phyloP scores from a whole-genome alignment of 164 flowering plant genomes.

The Magnolia officinalis region DNA sequence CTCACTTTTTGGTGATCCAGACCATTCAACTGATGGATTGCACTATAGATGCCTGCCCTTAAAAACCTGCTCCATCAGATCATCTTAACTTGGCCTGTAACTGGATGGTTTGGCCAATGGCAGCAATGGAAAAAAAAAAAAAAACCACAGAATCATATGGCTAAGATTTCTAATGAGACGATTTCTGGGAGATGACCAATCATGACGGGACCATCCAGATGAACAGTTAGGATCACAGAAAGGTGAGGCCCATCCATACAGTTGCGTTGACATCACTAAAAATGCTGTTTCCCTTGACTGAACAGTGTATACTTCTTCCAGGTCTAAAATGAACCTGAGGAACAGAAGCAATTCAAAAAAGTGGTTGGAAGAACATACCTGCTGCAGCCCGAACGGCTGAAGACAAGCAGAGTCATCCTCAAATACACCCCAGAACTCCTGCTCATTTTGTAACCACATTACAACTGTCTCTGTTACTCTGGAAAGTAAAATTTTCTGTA shows the following conservation, averaged over 20 bases:
- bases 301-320: not conserved
- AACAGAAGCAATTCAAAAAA: not conserved
- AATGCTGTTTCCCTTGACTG: not conserved
- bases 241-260: not conserved
- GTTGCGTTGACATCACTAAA: not conserved
- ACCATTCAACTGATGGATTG: too few species aligned
- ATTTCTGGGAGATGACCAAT: not conserved
- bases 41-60: too few species aligned
- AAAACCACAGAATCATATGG: too few species aligned
- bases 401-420: conserved; percentile 70
- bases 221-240: not conserved
- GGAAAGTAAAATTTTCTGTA: conserved; percentile 85
- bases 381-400: conserved; percentile 80
- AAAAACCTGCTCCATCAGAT: too few species aligned
- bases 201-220: not conserved
- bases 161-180: too few species aligned
- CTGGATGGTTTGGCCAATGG: too few species aligned
- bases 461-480: conserved; percentile 90
- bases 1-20: too few species aligned
- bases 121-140: too few species aligned
- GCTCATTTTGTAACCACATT: conserved; percentile 91
- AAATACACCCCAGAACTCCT: conserved; percentile 90
- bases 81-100: too few species aligned
- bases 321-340: not conserved
- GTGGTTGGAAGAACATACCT: conserved; percentile 37